phyloP scores from a whole-genome alignment of 2,329 filamentous ascomycete species.

The Aspergillus intermedius region DNA sequence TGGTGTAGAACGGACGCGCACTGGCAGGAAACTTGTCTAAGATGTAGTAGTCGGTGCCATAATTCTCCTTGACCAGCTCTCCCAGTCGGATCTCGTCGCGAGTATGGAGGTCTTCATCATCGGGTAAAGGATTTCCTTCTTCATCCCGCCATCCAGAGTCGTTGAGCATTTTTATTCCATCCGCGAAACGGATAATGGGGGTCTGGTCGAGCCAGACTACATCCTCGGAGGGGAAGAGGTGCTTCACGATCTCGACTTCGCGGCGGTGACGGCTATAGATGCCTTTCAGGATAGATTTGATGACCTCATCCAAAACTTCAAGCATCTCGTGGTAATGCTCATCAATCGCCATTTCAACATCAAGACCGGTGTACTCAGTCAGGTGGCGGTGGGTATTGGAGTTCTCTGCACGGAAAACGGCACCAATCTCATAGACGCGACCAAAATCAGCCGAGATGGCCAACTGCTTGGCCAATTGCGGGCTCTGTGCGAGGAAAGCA shows the following conservation, averaged over 20 bases:
- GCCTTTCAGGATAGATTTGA: slow-evolving; percentile 71
- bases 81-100: slow-evolving; percentile 82
- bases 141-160: slow-evolving; percentile 71
- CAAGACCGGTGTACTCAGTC: slow-evolving; percentile 89
- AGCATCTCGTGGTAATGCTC: slow-evolving; percentile 87
- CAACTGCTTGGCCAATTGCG: slow-evolving; percentile 91
- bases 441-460: slow-evolving; percentile 82
- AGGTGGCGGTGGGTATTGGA: slow-evolving; percentile 91
- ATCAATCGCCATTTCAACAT: slow-evolving; percentile 87
- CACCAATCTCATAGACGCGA: slow-evolving; percentile 80
- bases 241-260: slow-evolving; percentile 73
- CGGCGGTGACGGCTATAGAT: slow-evolving; percentile 62
- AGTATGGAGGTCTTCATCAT: slow-evolving; percentile 75
- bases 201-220: slow-evolving; percentile 83
- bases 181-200: slow-evolving; percentile 69
- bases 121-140: slow-evolving; percentile 62
- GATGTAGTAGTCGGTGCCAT: slow-evolving; percentile 84
- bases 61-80: slow-evolving; percentile 77
- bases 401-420: slow-evolving; percentile 90
- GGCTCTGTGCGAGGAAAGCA: slow-evolving; percentile 85
- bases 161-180: slow-evolving; percentile 74
- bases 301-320: slow-evolving; percentile 66
- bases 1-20: slow-evolving; percentile 85
- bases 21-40: slow-evolving; percentile 85
- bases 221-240: slow-evolving; percentile 79